Evolutionary conservation across 495 filamentous ascomycete species (phyloP).

Genomic region (Neurospora intermedia): DNA sequence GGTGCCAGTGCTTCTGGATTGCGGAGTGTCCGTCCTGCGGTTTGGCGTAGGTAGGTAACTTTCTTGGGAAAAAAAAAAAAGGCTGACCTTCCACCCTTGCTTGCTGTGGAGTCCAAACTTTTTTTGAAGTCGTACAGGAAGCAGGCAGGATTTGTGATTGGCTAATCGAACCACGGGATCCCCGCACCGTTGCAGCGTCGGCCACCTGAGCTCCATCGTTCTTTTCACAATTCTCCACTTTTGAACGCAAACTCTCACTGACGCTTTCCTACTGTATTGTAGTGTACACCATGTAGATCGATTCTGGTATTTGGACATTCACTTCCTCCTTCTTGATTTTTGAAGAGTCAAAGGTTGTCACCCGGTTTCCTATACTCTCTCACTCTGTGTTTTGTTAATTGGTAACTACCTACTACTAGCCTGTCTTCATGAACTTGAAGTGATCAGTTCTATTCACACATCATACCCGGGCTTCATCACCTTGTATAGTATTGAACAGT

Average conservation of each 20-base stretch:
- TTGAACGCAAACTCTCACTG: not conserved
- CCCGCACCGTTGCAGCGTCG: not conserved
- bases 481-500: no score
- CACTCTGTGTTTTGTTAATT: no score
- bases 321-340: no score
- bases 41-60: not conserved
- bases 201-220: not conserved
- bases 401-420: no score
- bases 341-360: not conserved
- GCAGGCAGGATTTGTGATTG: not conserved
- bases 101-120: constrained; percentile 4
- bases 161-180: not conserved
- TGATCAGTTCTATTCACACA: no score
- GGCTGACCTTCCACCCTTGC: not conserved
- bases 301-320: no score
- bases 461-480: no score
- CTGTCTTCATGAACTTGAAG: no score
- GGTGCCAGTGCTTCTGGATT: not conserved
- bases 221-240: not conserved
- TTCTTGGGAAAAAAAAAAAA: not conserved
- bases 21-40: not conserved
- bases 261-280: not conserved
- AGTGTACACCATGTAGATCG: no score
- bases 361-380: not conserved
- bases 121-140: not conserved